Conservation (phyloP, 2,329 filamentous ascomycete genomes). For the Myriosclerotinia duriaeana region DNA sequence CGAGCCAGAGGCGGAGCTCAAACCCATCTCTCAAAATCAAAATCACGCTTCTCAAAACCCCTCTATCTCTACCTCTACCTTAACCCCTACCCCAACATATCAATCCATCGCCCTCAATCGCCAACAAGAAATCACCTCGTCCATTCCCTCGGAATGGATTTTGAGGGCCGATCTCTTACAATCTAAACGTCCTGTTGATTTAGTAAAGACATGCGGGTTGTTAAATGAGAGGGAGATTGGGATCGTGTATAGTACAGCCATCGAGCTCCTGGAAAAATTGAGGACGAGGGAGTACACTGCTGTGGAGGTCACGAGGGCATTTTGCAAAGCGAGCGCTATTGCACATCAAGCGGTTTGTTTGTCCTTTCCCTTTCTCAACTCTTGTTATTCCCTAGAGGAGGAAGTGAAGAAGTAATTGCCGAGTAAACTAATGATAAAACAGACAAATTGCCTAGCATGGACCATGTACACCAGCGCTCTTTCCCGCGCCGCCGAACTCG, state of each 20-base stretch:
- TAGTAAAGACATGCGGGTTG: not conserved
- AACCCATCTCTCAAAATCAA: not conserved
- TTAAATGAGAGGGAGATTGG: conserved; percentile 1
- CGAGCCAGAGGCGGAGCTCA: too few relatives aligned
- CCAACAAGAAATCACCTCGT: not conserved
- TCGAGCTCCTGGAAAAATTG: conserved; percentile 40
- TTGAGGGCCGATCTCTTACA: not conserved
- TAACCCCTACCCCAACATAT: not conserved
- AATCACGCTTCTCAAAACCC: not conserved
- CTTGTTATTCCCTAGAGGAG: too few relatives aligned
- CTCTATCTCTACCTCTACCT: not conserved
- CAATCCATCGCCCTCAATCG: not conserved
- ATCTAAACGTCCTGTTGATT: not conserved
- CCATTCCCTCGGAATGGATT: conserved; percentile 13
- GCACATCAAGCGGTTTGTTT: conserved; percentile 53
- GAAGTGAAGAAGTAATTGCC: not conserved
- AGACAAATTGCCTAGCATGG: conserved; percentile 46
- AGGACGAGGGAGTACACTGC: conserved; percentile 46
- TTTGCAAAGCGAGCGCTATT: conserved; percentile 54
- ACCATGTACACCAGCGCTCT: conserved; percentile 51
- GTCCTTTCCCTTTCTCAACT: too few relatives aligned
- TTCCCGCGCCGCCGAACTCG: conserved; percentile 46
- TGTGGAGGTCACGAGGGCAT: conserved; percentile 48
- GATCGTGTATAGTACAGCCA: conserved; percentile 37
- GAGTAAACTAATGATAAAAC: not conserved